Percentiles rank a stretch among this genome's conserved stretches.
Conservation (phyloP, 2,329 filamentous ascomycete species). For the Aspergillus ustus region DNA sequence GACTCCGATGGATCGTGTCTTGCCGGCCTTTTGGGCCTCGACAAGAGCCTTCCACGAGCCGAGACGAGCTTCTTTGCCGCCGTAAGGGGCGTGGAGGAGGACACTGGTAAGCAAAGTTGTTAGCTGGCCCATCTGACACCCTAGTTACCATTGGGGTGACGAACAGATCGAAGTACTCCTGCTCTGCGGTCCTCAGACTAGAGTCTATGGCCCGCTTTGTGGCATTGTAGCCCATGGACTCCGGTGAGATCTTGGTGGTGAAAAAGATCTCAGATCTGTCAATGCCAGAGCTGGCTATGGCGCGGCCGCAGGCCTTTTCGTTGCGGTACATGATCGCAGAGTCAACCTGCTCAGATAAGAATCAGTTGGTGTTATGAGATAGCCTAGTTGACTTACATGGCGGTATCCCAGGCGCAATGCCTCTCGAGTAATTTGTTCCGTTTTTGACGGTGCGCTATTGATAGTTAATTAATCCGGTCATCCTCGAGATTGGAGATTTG, state of each 20-base stretch:
- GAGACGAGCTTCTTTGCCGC: slow-evolving; percentile 68
- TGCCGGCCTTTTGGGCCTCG: slow-evolving; percentile 73
- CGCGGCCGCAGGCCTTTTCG: slow-evolving; percentile 70
- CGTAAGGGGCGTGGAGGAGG: slow-evolving; percentile 78
- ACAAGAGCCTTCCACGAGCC: slow-evolving; percentile 78
- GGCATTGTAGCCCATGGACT: slow-evolving; percentile 66
- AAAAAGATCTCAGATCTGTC: slow-evolving; percentile 75
- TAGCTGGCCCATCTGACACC: not conserved
- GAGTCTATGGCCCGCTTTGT: slow-evolving; percentile 68
- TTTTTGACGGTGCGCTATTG: slow-evolving; percentile 32
- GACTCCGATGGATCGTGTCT: slow-evolving; percentile 73
- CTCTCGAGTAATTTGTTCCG: slow-evolving; percentile 32
- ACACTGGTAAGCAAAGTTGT: slow-evolving; percentile 43
- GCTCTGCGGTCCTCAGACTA: slow-evolving; percentile 65
- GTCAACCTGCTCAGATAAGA: slow-evolving; percentile 49
- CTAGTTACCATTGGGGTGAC: slow-evolving; percentile 4
- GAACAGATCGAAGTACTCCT: slow-evolving; percentile 77
- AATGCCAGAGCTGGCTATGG: slow-evolving; percentile 63
- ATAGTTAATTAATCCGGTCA: not conserved
- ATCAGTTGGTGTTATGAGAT: not conserved
- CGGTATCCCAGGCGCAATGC: slow-evolving; percentile 37
- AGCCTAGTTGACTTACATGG: slow-evolving; percentile 29
- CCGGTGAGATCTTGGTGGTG: slow-evolving; percentile 76
- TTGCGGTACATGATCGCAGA: slow-evolving; percentile 72
- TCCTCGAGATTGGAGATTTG: not conserved